phyloP scores from a whole-genome alignment of 257 asterid genomes.

The Solanum microdontum region DNA sequence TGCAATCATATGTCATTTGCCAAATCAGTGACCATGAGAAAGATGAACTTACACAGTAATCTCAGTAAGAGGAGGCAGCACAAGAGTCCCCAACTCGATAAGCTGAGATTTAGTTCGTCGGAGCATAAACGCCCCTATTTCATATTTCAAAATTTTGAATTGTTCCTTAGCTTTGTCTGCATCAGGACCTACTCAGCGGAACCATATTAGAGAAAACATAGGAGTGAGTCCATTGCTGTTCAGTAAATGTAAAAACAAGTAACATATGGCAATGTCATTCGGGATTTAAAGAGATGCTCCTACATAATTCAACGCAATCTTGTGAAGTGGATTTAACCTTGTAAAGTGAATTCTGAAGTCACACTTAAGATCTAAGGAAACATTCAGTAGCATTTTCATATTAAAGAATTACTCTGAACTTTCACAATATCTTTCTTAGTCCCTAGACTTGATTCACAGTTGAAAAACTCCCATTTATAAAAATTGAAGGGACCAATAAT shows the following conservation, averaged over 20 bases:
- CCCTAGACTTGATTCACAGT: neutral
- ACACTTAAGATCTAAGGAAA: neutral
- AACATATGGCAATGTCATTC: neutral
- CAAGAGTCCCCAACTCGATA: conserved; percentile 59
- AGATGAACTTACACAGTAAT: conserved; percentile 67
- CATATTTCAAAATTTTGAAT: conserved; percentile 50
- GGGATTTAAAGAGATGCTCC: neutral
- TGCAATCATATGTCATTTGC: neutral
- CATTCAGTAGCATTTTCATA: neutral
- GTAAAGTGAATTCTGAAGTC: neutral
- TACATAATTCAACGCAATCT: neutral
- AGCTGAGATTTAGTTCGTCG: conserved; percentile 89
- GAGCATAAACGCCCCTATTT: conserved; percentile 88
- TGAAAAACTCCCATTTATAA: neutral
- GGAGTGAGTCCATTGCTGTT: neutral
- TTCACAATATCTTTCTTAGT: neutral
- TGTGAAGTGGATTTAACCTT: neutral
- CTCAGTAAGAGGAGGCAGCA: conserved; percentile 81
- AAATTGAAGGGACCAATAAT: neutral
- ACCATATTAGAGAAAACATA: neutral
- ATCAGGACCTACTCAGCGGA: conserved; percentile 37
- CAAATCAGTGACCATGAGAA: neutral
- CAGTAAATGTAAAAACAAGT: neutral
- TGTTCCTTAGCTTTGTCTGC: conserved; percentile 46
- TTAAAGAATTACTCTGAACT: neutral